phyloP scores from a whole-genome alignment of 2,329 filamentous ascomycete species.

The Aspergillus cejpii region DNA sequence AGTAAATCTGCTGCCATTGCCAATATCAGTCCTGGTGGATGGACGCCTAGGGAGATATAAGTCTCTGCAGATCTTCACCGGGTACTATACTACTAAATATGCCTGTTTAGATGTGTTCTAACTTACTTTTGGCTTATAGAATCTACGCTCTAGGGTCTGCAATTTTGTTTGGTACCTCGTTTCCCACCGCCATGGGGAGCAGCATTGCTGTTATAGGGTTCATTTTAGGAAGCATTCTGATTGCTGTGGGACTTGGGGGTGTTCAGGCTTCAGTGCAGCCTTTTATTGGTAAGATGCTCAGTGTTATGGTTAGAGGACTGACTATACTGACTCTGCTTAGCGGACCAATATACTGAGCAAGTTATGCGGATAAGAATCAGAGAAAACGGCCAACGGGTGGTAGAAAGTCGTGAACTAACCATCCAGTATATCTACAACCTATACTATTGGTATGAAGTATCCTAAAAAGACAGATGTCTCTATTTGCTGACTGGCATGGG shows the following conservation, averaged over 20 bases:
- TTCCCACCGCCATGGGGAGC: background rate
- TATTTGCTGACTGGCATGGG: background rate
- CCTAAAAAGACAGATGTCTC: background rate
- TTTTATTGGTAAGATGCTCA: background rate
- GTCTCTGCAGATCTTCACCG: background rate
- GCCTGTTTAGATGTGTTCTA: background rate
- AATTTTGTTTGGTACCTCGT: background rate
- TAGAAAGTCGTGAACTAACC: conserved; percentile 1
- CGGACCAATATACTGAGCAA: background rate
- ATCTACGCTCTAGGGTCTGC: background rate
- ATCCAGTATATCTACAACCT: conserved; percentile 5
- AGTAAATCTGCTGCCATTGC: background rate
- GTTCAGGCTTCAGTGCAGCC: background rate
- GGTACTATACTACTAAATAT: background rate
- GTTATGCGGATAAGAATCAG: background rate
- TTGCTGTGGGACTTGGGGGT: background rate
- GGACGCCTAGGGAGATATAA: background rate
- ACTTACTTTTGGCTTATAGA: background rate
- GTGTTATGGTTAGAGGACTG: background rate
- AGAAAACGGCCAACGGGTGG: conserved; percentile 1
- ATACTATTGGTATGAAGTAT: conserved; percentile 5
- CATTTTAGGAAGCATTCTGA: background rate
- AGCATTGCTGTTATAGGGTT: background rate
- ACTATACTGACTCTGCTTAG: background rate
- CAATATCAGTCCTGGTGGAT: background rate